These are phyloP conservation scores for Sporothrix schenckii DNA, from an alignment of 2,329 filamentous ascomycete species.

Conservation along the genomic window DNA sequence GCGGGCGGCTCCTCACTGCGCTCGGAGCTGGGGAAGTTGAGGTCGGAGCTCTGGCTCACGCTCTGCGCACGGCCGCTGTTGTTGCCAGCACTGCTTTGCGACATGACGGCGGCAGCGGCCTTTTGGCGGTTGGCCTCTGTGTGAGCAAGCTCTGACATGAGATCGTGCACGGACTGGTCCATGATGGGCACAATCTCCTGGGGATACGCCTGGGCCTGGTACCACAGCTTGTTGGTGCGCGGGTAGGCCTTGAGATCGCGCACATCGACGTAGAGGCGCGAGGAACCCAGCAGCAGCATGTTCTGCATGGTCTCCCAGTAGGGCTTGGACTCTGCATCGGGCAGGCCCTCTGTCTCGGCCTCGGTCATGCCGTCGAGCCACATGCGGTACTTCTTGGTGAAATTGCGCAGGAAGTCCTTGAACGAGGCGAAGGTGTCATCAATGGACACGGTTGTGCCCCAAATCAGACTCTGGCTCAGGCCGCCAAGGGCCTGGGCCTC, in stretches of 20 bases:
- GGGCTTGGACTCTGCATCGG: constrained; percentile 75
- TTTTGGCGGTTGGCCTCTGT: constrained; percentile 74
- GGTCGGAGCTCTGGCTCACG: constrained; percentile 66
- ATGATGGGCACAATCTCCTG: constrained; percentile 96
- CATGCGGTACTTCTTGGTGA: constrained; percentile 90
- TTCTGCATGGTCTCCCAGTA: constrained; percentile 85
- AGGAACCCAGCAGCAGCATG: constrained; percentile 85
- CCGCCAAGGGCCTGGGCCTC: constrained; percentile 89
- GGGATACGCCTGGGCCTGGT: constrained; percentile 91
- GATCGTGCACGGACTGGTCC: constrained; percentile 91
- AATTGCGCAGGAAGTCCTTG: constrained; percentile 91
- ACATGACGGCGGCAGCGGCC: constrained; percentile 43
- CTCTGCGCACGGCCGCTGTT: constrained; percentile 26
- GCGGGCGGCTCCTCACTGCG: constrained; percentile 56
- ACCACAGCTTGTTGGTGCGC: constrained; percentile 89
- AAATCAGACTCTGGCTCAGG: constrained; percentile 79
- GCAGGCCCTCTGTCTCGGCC: constrained; percentile 69
- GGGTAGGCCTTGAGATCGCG: constrained; percentile 91
- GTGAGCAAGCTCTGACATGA: constrained; percentile 86
- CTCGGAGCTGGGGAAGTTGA: constrained; percentile 80
- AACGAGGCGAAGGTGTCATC: constrained; percentile 84
- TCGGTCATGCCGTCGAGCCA: constrained; percentile 83
- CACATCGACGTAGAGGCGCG: constrained; percentile 83
- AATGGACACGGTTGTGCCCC: constrained; percentile 96
- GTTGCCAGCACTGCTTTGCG: constrained; percentile 41